Evolutionary conservation across 805 yeast species (phyloP).

Genomic region (Soucietia sequanensis): DNA sequence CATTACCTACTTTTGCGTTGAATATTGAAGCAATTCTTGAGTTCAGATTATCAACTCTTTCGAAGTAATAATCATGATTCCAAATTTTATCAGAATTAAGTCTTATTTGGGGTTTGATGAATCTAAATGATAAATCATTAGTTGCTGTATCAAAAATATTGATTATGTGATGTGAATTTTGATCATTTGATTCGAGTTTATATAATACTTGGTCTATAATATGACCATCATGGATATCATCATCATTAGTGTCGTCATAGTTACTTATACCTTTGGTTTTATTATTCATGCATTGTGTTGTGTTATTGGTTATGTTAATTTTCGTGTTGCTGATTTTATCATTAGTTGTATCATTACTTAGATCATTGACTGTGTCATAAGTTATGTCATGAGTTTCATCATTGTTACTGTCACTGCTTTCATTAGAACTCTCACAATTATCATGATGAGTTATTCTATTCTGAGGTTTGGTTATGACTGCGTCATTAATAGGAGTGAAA

Average conservation of each 20-base stretch:
- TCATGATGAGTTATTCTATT: too few species aligned
- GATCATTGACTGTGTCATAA: too few species aligned
- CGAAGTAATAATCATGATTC: constrained; percentile 1
- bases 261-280: too few species aligned
- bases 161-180: background rate
- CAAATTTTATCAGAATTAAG: background rate
- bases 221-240: background rate
- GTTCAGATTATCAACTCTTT: background rate
- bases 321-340: too few species aligned
- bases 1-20: constrained; percentile 15
- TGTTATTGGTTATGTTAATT: too few species aligned
- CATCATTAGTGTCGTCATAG: background rate
- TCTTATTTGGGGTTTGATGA: constrained; percentile 1
- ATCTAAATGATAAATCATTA: constrained; percentile 1
- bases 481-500: too few species aligned
- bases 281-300: too few species aligned
- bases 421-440: too few species aligned
- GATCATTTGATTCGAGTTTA: background rate
- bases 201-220: background rate
- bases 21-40: constrained; percentile 6
- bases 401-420: too few species aligned
- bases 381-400: too few species aligned
- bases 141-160: constrained; percentile 3
- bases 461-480: too few species aligned
- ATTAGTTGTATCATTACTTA: too few species aligned